phyloP scores from a whole-genome alignment of 768 basidiomycete species.

The Collybia sordida region DNA sequence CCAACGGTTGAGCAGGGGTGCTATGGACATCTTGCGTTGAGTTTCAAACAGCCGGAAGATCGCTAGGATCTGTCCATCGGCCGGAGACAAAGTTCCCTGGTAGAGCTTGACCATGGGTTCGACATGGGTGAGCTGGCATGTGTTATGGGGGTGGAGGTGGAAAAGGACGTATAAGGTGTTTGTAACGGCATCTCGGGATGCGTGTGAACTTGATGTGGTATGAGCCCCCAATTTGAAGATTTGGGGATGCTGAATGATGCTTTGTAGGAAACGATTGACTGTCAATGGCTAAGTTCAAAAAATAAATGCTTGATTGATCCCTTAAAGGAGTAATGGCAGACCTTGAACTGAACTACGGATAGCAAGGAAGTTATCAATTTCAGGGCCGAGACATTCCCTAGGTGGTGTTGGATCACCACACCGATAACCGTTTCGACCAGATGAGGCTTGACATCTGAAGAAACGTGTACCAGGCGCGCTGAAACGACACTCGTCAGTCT shows the following conservation, averaged over 20 bases:
- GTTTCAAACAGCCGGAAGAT: slow-evolving; percentile 80
- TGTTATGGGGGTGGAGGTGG: slow-evolving; percentile 72
- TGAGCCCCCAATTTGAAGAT: slow-evolving; percentile 49
- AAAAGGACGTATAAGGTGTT: slow-evolving; percentile 68
- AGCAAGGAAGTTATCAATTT: slow-evolving; percentile 43
- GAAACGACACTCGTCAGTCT: slow-evolving; percentile 9
- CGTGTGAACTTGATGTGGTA: slow-evolving; percentile 17
- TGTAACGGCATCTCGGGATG: slow-evolving; percentile 47
- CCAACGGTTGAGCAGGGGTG: slow-evolving; percentile 67
- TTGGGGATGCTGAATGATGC: slow-evolving; percentile 65
- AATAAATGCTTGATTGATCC: slow-evolving; percentile 2
- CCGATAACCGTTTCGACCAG: slow-evolving; percentile 72
- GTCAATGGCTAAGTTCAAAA: slow-evolving; percentile 50
- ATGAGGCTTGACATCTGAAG: slow-evolving; percentile 46
- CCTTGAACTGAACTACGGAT: slow-evolving; percentile 58
- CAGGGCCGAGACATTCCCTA: slow-evolving; percentile 42
- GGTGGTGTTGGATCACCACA: slow-evolving; percentile 58
- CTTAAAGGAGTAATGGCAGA: slow-evolving; percentile 18
- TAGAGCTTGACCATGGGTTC: slow-evolving; percentile 78
- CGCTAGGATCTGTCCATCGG: slow-evolving; percentile 69
- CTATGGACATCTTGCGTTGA: slow-evolving; percentile 64
- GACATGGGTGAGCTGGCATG: slow-evolving; percentile 83
- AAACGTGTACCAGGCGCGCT: slow-evolving; percentile 29
- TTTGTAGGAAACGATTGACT: slow-evolving; percentile 78
- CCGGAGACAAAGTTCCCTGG: slow-evolving; percentile 60